Conservation (phyloP, 2,329 filamentous ascomycete genomes). For the Colletotrichum sansevieriae region DNA sequence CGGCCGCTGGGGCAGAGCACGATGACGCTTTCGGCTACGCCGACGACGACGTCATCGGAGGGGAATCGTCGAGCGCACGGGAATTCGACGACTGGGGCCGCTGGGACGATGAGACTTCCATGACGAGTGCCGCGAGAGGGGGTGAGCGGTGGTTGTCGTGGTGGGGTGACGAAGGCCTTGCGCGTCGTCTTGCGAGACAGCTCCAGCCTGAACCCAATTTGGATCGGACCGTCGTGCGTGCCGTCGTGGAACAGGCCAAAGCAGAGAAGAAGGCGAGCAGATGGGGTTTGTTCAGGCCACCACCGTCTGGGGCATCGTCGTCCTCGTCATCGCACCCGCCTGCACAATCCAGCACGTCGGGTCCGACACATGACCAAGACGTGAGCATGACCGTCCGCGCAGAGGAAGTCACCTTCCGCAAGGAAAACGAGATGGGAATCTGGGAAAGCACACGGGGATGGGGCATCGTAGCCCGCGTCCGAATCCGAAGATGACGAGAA, state of each 20-base stretch:
- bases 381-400: conserved; percentile 58
- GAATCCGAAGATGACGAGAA: conserved; percentile 36
- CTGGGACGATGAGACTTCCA: conserved; percentile 42
- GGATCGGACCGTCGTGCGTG: conserved; percentile 49
- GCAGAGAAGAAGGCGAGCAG: conserved; percentile 51
- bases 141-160: conserved; percentile 53
- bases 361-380: conserved; percentile 37
- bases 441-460: conserved; percentile 65
- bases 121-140: too few species aligned
- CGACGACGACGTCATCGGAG: neutral
- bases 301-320: conserved; percentile 35
- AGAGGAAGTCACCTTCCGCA: conserved; percentile 64
- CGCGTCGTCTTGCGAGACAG: conserved; percentile 58
- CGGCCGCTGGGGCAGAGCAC: too few species aligned
- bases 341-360: neutral
- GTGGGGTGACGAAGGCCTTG: conserved; percentile 63
- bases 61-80: neutral
- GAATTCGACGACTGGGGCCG: conserved; percentile 63
- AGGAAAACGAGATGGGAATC: conserved; percentile 64
- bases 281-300: conserved; percentile 51
- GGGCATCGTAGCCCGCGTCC: conserved; percentile 61
- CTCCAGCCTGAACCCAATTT: conserved; percentile 50
- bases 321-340: conserved; percentile 24
- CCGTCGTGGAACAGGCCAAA: conserved; percentile 49
- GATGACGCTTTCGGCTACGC: neutral